A percentile compares a stretch with the other conserved stretches of the same genome.
phyloP scores from a whole-genome alignment of 768 basidiomycete species.

The Pleurotus eryngii region DNA sequence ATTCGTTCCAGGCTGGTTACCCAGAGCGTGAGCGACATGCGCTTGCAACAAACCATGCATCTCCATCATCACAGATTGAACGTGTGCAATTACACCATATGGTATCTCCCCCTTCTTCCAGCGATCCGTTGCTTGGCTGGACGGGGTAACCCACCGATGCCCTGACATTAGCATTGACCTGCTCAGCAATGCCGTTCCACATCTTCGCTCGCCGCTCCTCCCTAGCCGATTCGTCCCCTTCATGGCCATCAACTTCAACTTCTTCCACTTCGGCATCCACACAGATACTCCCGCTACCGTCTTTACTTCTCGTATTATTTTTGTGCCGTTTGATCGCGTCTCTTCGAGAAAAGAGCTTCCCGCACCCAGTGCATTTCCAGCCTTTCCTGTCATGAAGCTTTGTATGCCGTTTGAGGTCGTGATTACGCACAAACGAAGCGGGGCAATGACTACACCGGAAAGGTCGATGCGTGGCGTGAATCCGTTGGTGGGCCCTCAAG shows the following conservation, averaged over 20 bases:
- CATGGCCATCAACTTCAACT: constrained; percentile 45
- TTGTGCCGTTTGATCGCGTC: constrained; percentile 81
- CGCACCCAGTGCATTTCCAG: constrained; percentile 72
- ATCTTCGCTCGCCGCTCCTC: constrained; percentile 61
- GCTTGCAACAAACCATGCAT: constrained; percentile 55
- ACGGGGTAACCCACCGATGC: constrained; percentile 17
- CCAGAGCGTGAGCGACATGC: constrained; percentile 55
- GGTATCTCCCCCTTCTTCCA: constrained; percentile 65
- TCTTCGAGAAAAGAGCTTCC: constrained; percentile 70
- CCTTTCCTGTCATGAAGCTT: constrained; percentile 70
- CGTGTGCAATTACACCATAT: constrained; percentile 40
- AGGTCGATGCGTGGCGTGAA: constrained; percentile 63
- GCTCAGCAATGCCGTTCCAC: constrained; percentile 56
- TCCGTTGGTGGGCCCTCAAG: constrained; percentile 68
- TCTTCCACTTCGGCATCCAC: constrained; percentile 58
- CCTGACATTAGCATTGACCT: constrained; percentile 19
- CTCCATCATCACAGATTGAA: constrained; percentile 50
- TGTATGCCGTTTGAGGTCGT: constrained; percentile 77
- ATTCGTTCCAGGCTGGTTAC: constrained; percentile 29
- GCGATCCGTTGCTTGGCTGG: constrained; percentile 23
- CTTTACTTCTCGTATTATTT: constrained; percentile 51
- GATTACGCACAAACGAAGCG: constrained; percentile 74
- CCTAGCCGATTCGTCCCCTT: constrained; percentile 42
- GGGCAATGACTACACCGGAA: constrained; percentile 64
- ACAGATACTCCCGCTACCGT: constrained; percentile 50